Evolutionary conservation across 768 basidiomycete genomes (phyloP), one percentile per base, ranked within the genome.

Genomic region (Pleurotus platypus): DNA sequence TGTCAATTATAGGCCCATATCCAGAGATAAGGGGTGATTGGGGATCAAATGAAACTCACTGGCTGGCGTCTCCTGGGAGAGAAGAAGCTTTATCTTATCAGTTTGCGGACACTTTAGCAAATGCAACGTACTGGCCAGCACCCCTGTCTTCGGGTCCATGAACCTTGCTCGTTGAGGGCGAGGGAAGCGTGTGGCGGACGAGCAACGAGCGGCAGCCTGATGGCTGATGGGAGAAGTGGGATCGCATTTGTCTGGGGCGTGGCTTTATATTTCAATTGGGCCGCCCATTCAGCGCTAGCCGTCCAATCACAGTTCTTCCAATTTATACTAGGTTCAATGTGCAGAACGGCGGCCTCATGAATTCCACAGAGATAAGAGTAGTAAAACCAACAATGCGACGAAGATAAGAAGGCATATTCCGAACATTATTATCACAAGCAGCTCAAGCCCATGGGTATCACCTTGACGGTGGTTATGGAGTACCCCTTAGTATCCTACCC

Each of bases 31-130:
- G 37, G 9, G 49, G 49, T 20, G 11, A 27, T 24, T 18, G 37
- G 15, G 27, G 27, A 24, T 27, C 27, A 50, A 20, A 15, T 12
- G 9, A 35, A 26, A 50, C 51, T 54, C 12, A 54, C 51, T 54
- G 51, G 39, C 51, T 54, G 37, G 51, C 39, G 24, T 54, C 51
- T 54, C 51, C 51, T 54, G 18, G 38, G 51, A 54, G 51, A 54
- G 15, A n/a, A 39, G 30, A 51, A 22, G 9, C 18, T n/a, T 40
- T 40, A 54, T 40, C 22, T 30, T 42, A 42, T 30, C 51, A 12
- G 51, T 15, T 39, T 15, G n/a, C 38, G 51, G 16, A 20, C 39
- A 20, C 18, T 39, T 22, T 27, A 18, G 18, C 22, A 18, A 15
- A 18, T 16, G 27, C 22, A 9, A 54, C 51, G 16, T 42, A 54